Evolutionary conservation across 768 basidiomycete genomes (phyloP).

Genomic region (Crucibulum laeve): DNA sequence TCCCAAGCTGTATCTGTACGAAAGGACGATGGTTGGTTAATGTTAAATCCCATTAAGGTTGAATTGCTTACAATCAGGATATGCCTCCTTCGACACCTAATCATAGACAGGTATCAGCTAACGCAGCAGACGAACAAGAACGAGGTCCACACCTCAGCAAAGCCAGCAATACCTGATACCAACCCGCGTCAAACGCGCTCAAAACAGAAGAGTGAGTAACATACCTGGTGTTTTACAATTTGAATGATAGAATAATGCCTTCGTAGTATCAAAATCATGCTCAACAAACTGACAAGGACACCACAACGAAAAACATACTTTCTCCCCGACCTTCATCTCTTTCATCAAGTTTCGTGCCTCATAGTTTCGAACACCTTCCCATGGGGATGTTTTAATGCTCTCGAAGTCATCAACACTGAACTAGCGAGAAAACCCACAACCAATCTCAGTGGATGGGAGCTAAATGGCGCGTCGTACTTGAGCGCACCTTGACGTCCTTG

Average conservation of each 20-base stretch:
- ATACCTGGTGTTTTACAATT: conserved; percentile 71
- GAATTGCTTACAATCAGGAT: conserved; percentile 74
- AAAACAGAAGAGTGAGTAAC: conserved; percentile 11
- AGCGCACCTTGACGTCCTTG: conserved; percentile 73
- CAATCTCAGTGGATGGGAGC: background rate
- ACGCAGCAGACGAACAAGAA: background rate
- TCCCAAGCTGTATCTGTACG: conserved; percentile 86
- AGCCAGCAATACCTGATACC: conserved; percentile 65
- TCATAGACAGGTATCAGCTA: conserved; percentile 5
- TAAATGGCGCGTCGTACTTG: background rate
- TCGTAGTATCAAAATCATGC: background rate
- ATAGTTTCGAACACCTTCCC: conserved; percentile 87
- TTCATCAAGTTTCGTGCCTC: conserved; percentile 84
- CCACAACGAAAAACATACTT: conserved; percentile 35
- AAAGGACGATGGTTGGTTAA: background rate
- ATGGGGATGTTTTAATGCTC: conserved; percentile 59
- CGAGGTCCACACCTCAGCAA: conserved; percentile 58
- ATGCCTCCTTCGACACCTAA: conserved; percentile 78
- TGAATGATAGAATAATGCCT: conserved; percentile 86
- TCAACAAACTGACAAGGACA: background rate
- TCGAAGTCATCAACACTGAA: conserved; percentile 90
- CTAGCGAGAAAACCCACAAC: conserved; percentile 26
- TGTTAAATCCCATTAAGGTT: background rate
- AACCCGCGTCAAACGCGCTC: conserved; percentile 1
- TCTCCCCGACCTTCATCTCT: conserved; percentile 72